These are phyloP conservation scores for Geoglossum cookeanum DNA, from an alignment of 2,329 filamentous ascomycete genomes.

Conservation along the genomic window DNA sequence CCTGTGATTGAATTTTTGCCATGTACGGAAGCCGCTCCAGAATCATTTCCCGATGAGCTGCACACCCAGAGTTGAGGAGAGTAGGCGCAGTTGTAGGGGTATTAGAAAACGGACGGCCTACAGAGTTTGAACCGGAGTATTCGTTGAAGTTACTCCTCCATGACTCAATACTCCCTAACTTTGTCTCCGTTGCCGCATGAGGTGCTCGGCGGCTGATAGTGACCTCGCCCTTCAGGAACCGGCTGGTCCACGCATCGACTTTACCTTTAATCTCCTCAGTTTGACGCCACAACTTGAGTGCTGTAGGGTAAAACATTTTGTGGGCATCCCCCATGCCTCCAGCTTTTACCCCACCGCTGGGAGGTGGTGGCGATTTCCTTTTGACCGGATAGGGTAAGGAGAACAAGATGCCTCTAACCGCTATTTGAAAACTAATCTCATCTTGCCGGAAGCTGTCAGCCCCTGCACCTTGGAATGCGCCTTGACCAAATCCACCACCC, in stretches of 20 bases:
- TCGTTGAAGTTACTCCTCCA: slow-evolving; percentile 13
- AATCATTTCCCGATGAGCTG: slow-evolving; percentile 53
- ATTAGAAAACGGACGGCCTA: slow-evolving; percentile 9
- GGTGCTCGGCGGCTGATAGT: slow-evolving; percentile 16
- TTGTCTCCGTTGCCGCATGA: slow-evolving; percentile 16
- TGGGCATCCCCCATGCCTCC: slow-evolving; percentile 38
- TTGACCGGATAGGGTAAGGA: slow-evolving; percentile 74
- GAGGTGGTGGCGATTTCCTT: slow-evolving; percentile 26
- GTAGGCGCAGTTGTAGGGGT: slow-evolving; percentile 9
- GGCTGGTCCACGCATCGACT: slow-evolving; percentile 49
- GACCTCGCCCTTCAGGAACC: slow-evolving; percentile 20
- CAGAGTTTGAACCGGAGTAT: slow-evolving; percentile 4
- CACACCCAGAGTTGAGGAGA: slow-evolving; percentile 39
- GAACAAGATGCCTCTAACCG: slow-evolving; percentile 71
- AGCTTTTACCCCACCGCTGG: slow-evolving; percentile 18
- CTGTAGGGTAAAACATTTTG: slow-evolving; percentile 86
- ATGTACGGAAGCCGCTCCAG: slow-evolving; percentile 80
- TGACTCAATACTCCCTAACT: slow-evolving; percentile 17
- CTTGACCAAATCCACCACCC: slow-evolving; percentile 32
- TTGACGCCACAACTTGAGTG: slow-evolving; percentile 63
- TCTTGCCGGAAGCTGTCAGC: slow-evolving; percentile 70
- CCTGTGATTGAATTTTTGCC: slow-evolving; percentile 36
- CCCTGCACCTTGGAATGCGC: slow-evolving; percentile 29
- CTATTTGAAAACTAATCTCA: slow-evolving; percentile 83
- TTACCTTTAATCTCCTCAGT: slow-evolving; percentile 65